Percentiles rank a stretch among this genome's conserved stretches.
phyloP scores from a whole-genome alignment of 495 filamentous ascomycete species.

The Talaromyces adpressus region DNA sequence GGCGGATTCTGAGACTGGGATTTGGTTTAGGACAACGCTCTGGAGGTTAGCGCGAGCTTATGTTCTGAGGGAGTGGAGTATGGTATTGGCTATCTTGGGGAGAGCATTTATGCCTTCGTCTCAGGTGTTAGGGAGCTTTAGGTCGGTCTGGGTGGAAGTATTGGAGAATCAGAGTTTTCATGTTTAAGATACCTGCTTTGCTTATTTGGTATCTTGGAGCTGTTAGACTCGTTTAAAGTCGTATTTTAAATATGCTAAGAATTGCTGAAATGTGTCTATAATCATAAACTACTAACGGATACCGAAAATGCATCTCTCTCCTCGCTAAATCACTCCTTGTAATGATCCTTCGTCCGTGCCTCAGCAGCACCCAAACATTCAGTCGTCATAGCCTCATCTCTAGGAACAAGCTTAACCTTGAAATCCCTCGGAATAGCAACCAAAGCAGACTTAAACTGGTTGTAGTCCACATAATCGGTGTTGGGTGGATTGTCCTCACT shows the following conservation, averaged over 20 bases:
- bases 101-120: no score
- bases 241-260: not conserved
- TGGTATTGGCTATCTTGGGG: no score
- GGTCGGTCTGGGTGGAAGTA: no score
- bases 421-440: constrained; percentile 50
- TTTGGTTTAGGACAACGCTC: no score
- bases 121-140: no score
- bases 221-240: no score
- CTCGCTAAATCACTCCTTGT: constrained; percentile 24
- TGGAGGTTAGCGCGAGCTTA: no score
- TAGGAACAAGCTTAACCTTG: constrained; percentile 41
- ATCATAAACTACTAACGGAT: not conserved
- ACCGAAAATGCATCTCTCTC: not conserved
- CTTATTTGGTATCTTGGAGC: no score
- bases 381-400: constrained; percentile 24
- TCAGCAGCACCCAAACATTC: constrained; percentile 32
- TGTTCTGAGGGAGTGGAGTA: no score
- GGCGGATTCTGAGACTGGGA: no score
- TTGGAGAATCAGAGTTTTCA: no score
- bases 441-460: constrained; percentile 46
- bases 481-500: constrained; percentile 41
- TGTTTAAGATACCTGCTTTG: no score
- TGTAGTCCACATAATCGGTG: constrained; percentile 53
- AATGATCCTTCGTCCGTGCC: constrained; percentile 33
- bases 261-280: not conserved